These are phyloP conservation scores for Coffea canephora DNA, from an alignment of 257 asterid species.

Conservation along the genomic window DNA sequence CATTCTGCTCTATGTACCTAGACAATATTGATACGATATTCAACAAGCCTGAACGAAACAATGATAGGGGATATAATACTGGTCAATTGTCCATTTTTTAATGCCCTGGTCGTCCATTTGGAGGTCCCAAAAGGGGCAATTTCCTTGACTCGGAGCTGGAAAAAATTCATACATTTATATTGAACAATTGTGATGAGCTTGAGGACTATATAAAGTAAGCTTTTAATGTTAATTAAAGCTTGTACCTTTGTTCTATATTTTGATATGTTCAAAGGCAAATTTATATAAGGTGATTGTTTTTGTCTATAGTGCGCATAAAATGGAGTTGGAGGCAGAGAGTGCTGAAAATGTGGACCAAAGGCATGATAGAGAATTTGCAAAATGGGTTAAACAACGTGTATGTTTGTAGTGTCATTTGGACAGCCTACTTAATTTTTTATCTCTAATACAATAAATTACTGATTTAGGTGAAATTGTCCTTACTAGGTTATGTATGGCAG, in stretches of 20 bases:
- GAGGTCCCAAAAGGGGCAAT: not conserved
- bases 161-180: not conserved
- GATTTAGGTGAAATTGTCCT: no score
- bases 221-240: not conserved
- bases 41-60: not conserved
- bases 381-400: not conserved
- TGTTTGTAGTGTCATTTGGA: not conserved
- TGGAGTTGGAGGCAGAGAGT: not conserved
- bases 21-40: constrained; percentile 1
- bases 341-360: not conserved
- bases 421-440: no score
- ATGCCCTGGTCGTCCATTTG: not conserved
- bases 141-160: not conserved
- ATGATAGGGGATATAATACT: not conserved
- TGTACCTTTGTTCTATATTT: not conserved
- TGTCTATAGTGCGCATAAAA: not conserved
- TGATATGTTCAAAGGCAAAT: not conserved
- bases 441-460: no score
- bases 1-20: constrained; percentile 13
- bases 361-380: not conserved
- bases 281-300: no score
- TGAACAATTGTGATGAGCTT: constrained; percentile 8
- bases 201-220: not conserved
- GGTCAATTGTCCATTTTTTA: not conserved
- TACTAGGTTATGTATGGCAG: not conserved